phyloP scores from a whole-genome alignment of 2,329 filamentous ascomycete species.

The Alternaria alternata region DNA sequence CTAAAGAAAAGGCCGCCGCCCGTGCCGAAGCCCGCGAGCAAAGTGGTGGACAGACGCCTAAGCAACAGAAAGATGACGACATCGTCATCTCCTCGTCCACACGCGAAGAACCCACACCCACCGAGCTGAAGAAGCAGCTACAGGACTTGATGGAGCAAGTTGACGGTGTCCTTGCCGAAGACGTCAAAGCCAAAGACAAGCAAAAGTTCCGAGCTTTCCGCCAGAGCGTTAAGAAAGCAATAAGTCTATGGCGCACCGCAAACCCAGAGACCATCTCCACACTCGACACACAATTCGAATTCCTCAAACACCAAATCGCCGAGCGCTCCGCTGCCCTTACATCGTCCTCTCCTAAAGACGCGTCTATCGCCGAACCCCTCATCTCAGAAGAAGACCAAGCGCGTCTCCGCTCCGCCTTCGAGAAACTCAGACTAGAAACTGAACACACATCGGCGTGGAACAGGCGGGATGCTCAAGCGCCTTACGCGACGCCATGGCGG shows the following conservation, averaged over 20 bases:
- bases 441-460: constrained; percentile 71
- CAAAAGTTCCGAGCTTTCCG: constrained; percentile 77
- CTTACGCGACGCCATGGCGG: constrained; percentile 90
- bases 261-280: constrained; percentile 57
- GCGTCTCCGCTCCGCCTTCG: constrained; percentile 65
- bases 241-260: constrained; percentile 61
- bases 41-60: constrained; percentile 26
- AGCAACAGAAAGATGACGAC: constrained; percentile 15
- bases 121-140: constrained; percentile 46
- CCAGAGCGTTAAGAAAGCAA: constrained; percentile 68
- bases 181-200: constrained; percentile 75
- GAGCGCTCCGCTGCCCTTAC: constrained; percentile 13
- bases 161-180: constrained; percentile 65
- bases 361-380: constrained; percentile 25
- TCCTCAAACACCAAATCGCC: constrained; percentile 41
- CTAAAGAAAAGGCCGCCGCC: constrained; percentile 40
- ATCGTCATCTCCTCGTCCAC: constrained; percentile 12
- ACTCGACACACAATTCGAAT: constrained; percentile 58
- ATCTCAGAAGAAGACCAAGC: constrained; percentile 63
- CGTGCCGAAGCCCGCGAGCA: constrained; percentile 38
- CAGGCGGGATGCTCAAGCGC: constrained; percentile 59
- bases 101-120: constrained; percentile 38
- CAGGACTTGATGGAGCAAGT: constrained; percentile 58
- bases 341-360: constrained; percentile 4
- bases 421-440: constrained; percentile 74